Evolutionary conservation across 306 rosid genomes (phyloP).

Genomic region (Astragalus membranaceus): DNA sequence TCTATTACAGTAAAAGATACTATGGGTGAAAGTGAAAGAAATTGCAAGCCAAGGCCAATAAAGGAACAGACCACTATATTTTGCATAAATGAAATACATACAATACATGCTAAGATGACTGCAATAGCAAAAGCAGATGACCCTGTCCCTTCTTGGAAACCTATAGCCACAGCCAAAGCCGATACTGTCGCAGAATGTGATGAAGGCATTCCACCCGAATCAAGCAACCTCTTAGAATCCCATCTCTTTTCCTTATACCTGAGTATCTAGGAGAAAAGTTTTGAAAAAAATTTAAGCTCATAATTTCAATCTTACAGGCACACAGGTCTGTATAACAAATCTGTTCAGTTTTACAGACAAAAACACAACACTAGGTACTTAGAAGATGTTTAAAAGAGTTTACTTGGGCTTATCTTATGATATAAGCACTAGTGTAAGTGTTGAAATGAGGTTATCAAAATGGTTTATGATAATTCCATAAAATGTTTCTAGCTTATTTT

Average conservation of each 20-base stretch:
- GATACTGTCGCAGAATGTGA: constrained; percentile 88
- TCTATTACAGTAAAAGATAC: background rate
- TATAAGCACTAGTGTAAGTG: too few relatives aligned
- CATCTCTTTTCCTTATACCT: constrained; percentile 91
- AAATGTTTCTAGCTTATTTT: too few relatives aligned
- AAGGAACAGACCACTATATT: background rate
- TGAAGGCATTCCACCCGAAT: constrained; percentile 92
- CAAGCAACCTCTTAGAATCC: constrained; percentile 81
- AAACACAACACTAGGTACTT: background rate
- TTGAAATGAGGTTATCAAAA: too few relatives aligned
- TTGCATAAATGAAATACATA: constrained; percentile 30
- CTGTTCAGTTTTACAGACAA: background rate
- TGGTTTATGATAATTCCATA: too few relatives aligned
- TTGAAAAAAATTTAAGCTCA: constrained; percentile 20
- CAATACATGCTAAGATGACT: constrained; percentile 69
- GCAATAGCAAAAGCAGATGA: constrained; percentile 76
- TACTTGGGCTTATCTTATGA: too few relatives aligned
- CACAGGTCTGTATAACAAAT: background rate
- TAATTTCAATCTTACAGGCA: background rate
- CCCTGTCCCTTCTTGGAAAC: constrained; percentile 65
- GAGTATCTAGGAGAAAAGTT: constrained; percentile 37
- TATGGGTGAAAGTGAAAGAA: background rate
- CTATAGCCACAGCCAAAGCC: constrained; percentile 66
- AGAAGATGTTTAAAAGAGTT: too few relatives aligned
- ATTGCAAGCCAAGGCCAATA: background rate